phyloP scores from a whole-genome alignment of 768 basidiomycete species.

The Mycena leptocephala region DNA sequence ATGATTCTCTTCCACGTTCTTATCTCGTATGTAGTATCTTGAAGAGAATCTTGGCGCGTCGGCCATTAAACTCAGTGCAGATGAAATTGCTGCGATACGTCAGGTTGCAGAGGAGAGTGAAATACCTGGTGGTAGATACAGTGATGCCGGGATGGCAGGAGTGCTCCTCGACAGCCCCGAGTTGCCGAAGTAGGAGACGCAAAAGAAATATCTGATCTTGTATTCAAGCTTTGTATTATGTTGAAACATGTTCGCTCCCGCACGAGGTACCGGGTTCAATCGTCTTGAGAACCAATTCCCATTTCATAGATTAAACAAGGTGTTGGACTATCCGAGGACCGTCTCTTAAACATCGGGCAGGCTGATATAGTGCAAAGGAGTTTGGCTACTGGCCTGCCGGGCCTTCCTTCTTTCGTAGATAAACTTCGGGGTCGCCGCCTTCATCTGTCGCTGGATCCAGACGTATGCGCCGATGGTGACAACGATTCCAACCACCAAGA shows the following conservation, averaged over 20 bases:
- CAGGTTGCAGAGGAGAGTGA: constrained; percentile 45
- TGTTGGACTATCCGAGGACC: too few relatives aligned
- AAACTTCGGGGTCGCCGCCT: not conserved
- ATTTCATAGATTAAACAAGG: too few relatives aligned
- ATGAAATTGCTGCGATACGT: constrained; percentile 49
- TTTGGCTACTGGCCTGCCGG: not conserved
- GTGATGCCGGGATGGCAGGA: constrained; percentile 11
- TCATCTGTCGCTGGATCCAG: not conserved
- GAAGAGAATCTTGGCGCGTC: constrained; percentile 50
- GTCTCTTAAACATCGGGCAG: not conserved
- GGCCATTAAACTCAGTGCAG: constrained; percentile 42
- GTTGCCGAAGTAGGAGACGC: constrained; percentile 21
- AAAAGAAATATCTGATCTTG: not conserved
- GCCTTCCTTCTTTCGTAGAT: constrained; percentile 13
- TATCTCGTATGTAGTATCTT: constrained; percentile 43
- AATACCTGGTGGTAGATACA: constrained; percentile 36
- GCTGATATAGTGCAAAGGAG: not conserved
- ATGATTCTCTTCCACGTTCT: constrained; percentile 24
- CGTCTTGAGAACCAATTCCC: too few relatives aligned
- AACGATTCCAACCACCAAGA: not conserved
- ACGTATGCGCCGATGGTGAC: constrained; percentile 1
- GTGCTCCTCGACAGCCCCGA: constrained; percentile 29
- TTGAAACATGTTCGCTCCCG: not conserved
- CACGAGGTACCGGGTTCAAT: too few relatives aligned
- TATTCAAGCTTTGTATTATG: not conserved